phyloP scores from a whole-genome alignment of 495 filamentous ascomycete genomes.

The Neurospora sp. region DNA sequence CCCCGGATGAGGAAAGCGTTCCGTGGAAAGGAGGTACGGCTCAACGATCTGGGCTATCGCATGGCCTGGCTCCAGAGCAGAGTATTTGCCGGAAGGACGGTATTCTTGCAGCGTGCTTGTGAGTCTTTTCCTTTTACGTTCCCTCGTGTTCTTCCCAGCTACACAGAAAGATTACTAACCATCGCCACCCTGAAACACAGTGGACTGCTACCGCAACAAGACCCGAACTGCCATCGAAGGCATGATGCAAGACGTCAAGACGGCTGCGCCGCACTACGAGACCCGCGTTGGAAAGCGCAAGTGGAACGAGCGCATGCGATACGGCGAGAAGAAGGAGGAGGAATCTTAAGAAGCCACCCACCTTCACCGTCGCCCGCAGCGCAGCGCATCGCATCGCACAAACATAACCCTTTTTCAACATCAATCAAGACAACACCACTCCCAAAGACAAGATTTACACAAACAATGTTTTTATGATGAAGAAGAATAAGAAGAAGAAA shows the following conservation, averaged over 20 bases:
- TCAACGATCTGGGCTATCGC: conserved; percentile 89
- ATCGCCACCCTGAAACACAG: conserved; percentile 31
- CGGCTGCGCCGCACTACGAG: conserved; percentile 75
- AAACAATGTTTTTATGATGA: not conserved
- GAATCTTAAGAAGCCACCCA: conserved; percentile 7
- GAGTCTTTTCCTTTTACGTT: conserved; percentile 25
- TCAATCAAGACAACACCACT: not conserved
- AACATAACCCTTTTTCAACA: not conserved
- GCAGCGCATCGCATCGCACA: not conserved
- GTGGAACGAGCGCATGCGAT: conserved; percentile 59
- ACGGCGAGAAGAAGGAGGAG: conserved; percentile 28
- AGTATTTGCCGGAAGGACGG: conserved; percentile 68
- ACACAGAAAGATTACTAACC: not conserved
- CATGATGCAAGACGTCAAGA: conserved; percentile 58
- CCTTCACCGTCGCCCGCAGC: not conserved
- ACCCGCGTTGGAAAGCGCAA: conserved; percentile 78
- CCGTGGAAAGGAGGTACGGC: conserved; percentile 65
- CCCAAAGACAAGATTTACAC: not conserved
- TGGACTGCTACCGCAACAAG: conserved; percentile 92
- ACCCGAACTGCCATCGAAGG: conserved; percentile 70
- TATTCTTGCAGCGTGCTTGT: conserved; percentile 91
- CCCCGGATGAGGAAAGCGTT: conserved; percentile 57
- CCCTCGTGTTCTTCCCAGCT: not conserved
- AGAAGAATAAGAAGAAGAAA: not conserved
- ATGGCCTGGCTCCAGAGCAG: conserved; percentile 94